Conservation (phyloP, 2,329 filamentous ascomycete species). For the Teratosphaeria gauchensis region DNA sequence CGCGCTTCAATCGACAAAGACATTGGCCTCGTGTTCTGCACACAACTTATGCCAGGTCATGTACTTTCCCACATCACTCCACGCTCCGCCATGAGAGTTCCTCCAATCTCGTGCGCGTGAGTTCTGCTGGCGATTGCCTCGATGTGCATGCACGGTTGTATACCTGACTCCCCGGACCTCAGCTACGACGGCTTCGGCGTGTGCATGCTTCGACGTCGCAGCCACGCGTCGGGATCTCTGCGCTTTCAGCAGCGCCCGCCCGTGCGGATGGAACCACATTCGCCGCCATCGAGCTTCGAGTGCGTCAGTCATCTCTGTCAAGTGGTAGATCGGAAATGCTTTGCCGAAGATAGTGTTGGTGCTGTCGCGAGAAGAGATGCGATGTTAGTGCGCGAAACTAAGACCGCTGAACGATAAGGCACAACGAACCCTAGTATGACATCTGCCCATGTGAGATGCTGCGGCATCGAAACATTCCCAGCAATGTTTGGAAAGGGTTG, state of each 20-base stretch:
- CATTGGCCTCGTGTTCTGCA: neutral
- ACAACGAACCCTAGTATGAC: neutral
- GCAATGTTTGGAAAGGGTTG: neutral
- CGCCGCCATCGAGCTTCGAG: neutral
- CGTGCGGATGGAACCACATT: neutral
- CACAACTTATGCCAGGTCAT: neutral
- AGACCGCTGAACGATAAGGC: neutral
- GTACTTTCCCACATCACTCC: neutral
- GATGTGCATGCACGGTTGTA: neutral
- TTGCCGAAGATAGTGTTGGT: neutral
- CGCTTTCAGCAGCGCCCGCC: neutral
- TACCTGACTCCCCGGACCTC: neutral
- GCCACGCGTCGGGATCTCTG: neutral
- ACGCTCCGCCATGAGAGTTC: neutral
- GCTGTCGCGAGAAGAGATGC: neutral
- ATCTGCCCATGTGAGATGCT: neutral
- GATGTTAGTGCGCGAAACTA: neutral
- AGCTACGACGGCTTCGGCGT: neutral
- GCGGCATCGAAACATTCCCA: neutral
- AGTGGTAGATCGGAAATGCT: neutral
- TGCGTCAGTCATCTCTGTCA: neutral
- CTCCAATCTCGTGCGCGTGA: neutral
- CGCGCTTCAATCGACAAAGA: too few species aligned
- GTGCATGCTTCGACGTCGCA: neutral
- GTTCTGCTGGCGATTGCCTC: neutral